phyloP scores from a whole-genome alignment of 1,284 basidiomycete species.

The Marasmius fiardii region DNA sequence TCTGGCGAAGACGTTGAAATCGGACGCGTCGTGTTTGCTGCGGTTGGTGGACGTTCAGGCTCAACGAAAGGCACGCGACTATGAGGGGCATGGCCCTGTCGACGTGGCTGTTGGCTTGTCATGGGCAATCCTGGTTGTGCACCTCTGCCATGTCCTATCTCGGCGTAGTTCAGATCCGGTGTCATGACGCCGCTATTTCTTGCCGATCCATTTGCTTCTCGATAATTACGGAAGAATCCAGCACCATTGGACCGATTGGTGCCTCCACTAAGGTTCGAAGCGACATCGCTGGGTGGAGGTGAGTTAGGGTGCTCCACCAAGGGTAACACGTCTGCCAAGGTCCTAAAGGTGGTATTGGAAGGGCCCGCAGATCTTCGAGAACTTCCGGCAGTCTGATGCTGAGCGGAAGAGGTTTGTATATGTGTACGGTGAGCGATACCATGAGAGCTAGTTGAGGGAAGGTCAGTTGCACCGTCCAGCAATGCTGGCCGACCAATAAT shows the following conservation, averaged over 20 bases:
- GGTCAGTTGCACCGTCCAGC: background rate
- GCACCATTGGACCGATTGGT: slow-evolving; percentile 55
- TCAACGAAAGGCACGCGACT: slow-evolving; percentile 20
- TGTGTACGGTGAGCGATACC: slow-evolving; percentile 18
- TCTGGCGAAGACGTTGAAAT: background rate
- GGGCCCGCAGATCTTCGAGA: slow-evolving; percentile 31
- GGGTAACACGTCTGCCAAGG: slow-evolving; percentile 54
- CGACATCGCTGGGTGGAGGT: slow-evolving; percentile 54
- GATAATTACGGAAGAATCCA: slow-evolving; percentile 59
- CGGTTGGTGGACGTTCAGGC: slow-evolving; percentile 5
- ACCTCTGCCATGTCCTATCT: slow-evolving; percentile 72
- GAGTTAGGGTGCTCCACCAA: slow-evolving; percentile 60
- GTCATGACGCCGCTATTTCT: slow-evolving; percentile 59
- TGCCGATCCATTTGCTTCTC: slow-evolving; percentile 37
- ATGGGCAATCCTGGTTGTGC: slow-evolving; percentile 25
- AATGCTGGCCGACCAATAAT: slow-evolving; percentile 15
- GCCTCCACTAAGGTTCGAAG: slow-evolving; percentile 50
- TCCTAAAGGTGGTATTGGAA: slow-evolving; percentile 2
- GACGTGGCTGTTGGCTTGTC: slow-evolving; percentile 14
- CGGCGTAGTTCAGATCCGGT: slow-evolving; percentile 71
- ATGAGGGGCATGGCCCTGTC: slow-evolving; percentile 16
- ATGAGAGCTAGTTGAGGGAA: background rate
- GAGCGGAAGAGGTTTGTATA: slow-evolving; percentile 26
- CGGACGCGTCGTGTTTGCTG: background rate
- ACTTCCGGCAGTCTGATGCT: slow-evolving; percentile 22